Evolutionary conservation across 345 rosid species (phyloP).

Genomic region (Brassica juncea): DNA sequence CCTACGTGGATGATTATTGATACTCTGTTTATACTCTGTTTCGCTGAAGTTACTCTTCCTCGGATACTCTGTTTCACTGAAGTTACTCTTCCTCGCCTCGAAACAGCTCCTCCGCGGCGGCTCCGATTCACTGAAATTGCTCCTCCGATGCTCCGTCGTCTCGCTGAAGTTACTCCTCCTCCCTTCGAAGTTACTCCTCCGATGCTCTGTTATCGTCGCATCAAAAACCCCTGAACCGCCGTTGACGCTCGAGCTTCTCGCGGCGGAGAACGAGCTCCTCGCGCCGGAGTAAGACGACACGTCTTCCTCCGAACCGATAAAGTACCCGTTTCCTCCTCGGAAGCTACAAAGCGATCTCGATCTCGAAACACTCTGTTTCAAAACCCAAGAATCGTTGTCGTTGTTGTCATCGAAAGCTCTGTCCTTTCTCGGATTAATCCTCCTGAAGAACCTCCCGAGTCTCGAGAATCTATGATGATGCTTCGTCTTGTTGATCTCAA

Average conservation of each 20-base stretch:
- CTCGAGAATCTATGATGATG: constrained; percentile 66
- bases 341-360: constrained; percentile 93
- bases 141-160: constrained; percentile 55
- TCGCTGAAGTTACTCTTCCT: constrained; percentile 43
- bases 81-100: constrained; percentile 68
- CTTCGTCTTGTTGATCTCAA: constrained; percentile 72
- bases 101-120: constrained; percentile 55
- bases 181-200: constrained; percentile 73
- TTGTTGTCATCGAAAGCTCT: constrained; percentile 47
- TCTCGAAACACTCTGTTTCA: constrained; percentile 66
- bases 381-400: constrained; percentile 55
- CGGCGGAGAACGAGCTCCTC: constrained; percentile 67
- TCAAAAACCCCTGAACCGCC: constrained; percentile 58
- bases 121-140: constrained; percentile 66
- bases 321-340: constrained; percentile 65
- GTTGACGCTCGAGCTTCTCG: constrained; percentile 81
- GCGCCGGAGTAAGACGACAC: constrained; percentile 62
- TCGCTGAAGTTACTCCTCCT: constrained; percentile 43
- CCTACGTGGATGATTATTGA: constrained; percentile 30
- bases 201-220: constrained; percentile 53
- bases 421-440: constrained; percentile 44
- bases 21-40: constrained; percentile 42
- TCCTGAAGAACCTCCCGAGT: constrained; percentile 73
- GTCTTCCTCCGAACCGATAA: constrained; percentile 76
- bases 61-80: constrained; percentile 62